A percentile compares a stretch with the other conserved stretches of the same genome.
These are phyloP conservation scores for Ascochyta clinopodiicola DNA, from an alignment of 2,329 filamentous ascomycete genomes.

Conservation along the genomic window DNA sequence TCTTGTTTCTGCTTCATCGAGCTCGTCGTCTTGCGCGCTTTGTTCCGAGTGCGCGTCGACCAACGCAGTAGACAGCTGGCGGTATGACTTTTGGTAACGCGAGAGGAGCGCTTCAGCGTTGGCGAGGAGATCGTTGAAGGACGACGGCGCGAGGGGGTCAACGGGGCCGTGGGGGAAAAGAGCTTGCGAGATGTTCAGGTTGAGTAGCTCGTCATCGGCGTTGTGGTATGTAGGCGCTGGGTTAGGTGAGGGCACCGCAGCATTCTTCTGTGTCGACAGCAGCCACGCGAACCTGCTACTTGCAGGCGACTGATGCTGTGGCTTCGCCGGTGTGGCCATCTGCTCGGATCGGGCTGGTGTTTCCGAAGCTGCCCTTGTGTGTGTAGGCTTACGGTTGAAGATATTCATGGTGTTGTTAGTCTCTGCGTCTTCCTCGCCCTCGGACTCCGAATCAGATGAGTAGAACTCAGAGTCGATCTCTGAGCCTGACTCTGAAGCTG, in stretches of 20 bases:
- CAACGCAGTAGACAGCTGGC: conserved; percentile 50
- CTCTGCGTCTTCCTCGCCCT: conserved; percentile 24
- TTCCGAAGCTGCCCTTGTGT: conserved; percentile 33
- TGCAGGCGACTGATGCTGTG: conserved; percentile 33
- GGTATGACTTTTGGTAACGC: conserved; percentile 64
- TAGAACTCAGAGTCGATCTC: conserved; percentile 37
- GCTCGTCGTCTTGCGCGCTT: conserved; percentile 65
- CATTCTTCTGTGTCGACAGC: conserved; percentile 45
- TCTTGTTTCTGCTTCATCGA: conserved; percentile 65
- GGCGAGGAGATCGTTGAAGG: conserved; percentile 63
- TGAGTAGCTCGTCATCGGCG: conserved; percentile 58
- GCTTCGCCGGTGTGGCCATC: conserved; percentile 24
- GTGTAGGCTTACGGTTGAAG: conserved; percentile 40
- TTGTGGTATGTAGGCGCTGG: conserved; percentile 46
- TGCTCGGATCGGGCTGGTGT: conserved; percentile 26
- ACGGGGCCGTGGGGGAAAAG: conserved; percentile 61
- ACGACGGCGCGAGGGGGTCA: conserved; percentile 58
- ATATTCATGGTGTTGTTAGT: conserved; percentile 41
- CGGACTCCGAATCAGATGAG: conserved; percentile 25
- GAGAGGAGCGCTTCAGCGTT: conserved; percentile 63
- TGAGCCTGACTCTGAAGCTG: conserved; percentile 33
- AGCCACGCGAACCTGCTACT: conserved; percentile 47
- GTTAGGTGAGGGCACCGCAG: conserved; percentile 30
- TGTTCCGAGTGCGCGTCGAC: conserved; percentile 61
- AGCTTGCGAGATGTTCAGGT: conserved; percentile 60